A percentile compares a stretch with the other conserved stretches of the same genome.
Evolutionary conservation across 495 filamentous ascomycete genomes (phyloP).

Genomic region (Penicillium angulare): DNA sequence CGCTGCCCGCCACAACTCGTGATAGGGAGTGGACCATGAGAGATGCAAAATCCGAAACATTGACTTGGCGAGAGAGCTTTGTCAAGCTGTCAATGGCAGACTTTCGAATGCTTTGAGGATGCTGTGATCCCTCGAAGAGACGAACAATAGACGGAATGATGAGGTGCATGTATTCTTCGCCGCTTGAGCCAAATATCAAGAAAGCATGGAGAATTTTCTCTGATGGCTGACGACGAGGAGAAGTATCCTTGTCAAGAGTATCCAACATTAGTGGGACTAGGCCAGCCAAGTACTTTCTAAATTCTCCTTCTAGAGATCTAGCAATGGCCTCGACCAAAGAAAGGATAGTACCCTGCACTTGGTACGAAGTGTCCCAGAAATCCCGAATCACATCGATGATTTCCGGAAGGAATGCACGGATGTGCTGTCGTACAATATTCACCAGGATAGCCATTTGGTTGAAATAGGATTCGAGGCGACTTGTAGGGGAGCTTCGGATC

Average conservation of each 20-base stretch:
- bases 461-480: constrained; percentile 88
- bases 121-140: constrained; percentile 80
- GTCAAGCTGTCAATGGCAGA: constrained; percentile 92
- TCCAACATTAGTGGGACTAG: constrained; percentile 90
- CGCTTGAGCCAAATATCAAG: constrained; percentile 91
- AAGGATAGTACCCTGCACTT: constrained; percentile 85
- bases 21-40: constrained; percentile 90
- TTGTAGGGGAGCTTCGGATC: constrained; percentile 70
- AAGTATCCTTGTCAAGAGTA: constrained; percentile 83
- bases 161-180: constrained; percentile 98
- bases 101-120: constrained; percentile 75
- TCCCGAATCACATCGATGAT: constrained; percentile 82
- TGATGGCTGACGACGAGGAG: constrained; percentile 68
- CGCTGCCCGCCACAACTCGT: constrained; percentile 68
- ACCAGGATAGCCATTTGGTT: constrained; percentile 92
- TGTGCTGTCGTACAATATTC: constrained; percentile 93
- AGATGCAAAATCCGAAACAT: constrained; percentile 94
- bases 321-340: constrained; percentile 89
- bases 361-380: constrained; percentile 75
- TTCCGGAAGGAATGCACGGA: constrained; percentile 78
- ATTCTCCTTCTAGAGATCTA: constrained; percentile 92
- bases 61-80: constrained; percentile 92
- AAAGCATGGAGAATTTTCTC: constrained; percentile 94
- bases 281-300: constrained; percentile 87
- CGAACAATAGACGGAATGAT: constrained; percentile 95